Percentiles rank a stretch among this genome's conserved stretches.
phyloP scores from a whole-genome alignment of 1,284 basidiomycete genomes.

The Ceratobasidium sp. region DNA sequence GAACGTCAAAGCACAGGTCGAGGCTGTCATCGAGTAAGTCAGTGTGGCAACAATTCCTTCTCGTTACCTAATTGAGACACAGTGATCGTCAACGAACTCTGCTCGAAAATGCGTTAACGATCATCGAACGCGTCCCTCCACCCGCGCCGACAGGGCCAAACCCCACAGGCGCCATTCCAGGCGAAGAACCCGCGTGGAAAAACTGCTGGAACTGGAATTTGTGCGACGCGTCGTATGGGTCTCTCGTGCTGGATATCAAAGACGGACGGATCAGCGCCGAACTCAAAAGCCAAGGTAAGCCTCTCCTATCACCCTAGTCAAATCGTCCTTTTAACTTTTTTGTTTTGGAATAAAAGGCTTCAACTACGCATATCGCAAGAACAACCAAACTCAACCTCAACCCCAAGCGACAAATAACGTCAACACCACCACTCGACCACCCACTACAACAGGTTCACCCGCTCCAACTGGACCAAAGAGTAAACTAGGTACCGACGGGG shows the following conservation, averaged over 20 bases:
- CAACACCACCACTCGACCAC: slow-evolving; percentile 6
- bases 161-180: slow-evolving; percentile 59
- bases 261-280: slow-evolving; percentile 94
- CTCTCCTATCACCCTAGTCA: too few species aligned
- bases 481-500: slow-evolving; percentile 55
- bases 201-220: slow-evolving; percentile 99
- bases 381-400: slow-evolving; percentile 25
- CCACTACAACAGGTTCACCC: slow-evolving; percentile 58
- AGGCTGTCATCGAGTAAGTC: slow-evolving; percentile 84
- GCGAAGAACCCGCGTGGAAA: slow-evolving; percentile 93
- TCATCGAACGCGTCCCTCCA: slow-evolving; percentile 83
- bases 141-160: slow-evolving; percentile 55
- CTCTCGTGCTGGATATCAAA: slow-evolving; percentile 87
- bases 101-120: slow-evolving; percentile 89
- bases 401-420: slow-evolving; percentile 7
- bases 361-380: slow-evolving; percentile 89
- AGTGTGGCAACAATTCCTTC: neutral
- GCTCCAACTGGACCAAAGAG: slow-evolving; percentile 58
- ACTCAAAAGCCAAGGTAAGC: slow-evolving; percentile 88
- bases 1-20: slow-evolving; percentile 91
- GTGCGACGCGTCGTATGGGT: slow-evolving; percentile 93
- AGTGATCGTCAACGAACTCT: slow-evolving; percentile 87
- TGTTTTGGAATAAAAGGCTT: too few species aligned
- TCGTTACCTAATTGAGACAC: slow-evolving; percentile 29
- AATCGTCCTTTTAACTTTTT: too few species aligned